phyloP scores from a whole-genome alignment of 495 filamentous ascomycete genomes.

The Penicillium argentinense region DNA sequence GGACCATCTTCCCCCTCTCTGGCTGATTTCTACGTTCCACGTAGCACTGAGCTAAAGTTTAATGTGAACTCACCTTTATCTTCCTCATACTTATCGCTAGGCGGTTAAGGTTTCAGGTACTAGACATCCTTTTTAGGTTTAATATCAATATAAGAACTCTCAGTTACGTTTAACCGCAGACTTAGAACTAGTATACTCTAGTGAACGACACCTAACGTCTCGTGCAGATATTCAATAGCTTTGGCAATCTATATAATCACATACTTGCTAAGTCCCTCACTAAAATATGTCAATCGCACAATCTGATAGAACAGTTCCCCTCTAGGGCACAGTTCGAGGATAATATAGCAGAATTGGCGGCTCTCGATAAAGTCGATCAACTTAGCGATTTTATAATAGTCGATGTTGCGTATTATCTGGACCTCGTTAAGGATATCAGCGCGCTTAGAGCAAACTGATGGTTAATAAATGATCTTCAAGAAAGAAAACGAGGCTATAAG shows the following conservation, averaged over 20 bases:
- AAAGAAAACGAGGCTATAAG: constrained; percentile 19
- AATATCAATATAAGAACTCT: constrained; percentile 70
- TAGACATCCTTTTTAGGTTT: constrained; percentile 95
- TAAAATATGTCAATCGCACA: constrained; percentile 93
- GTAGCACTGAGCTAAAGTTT: constrained; percentile 73
- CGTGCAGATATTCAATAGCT: constrained; percentile 88
- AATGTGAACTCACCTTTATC: constrained; percentile 81
- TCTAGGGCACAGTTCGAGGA: constrained; percentile 88
- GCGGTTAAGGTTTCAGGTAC: constrained; percentile 67
- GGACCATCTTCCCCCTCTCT: too few species aligned
- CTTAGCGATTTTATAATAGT: constrained; percentile 90
- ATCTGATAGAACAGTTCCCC: constrained; percentile 97
- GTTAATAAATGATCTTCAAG: constrained; percentile 3
- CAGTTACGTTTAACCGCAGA: not conserved
- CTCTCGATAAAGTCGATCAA: constrained; percentile 90
- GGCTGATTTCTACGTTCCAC: too few species aligned
- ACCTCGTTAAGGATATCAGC: constrained; percentile 77
- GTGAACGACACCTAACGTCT: constrained; percentile 88
- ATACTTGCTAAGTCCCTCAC: constrained; percentile 86
- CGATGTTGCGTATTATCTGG: constrained; percentile 90
- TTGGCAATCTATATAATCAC: constrained; percentile 91
- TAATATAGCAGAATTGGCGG: constrained; percentile 88
- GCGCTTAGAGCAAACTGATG: constrained; percentile 53
- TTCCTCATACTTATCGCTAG: constrained; percentile 83
- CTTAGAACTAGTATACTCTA: constrained; percentile 60